Percentiles rank a stretch among this genome's conserved stretches.
Conservation (phyloP, 345 rosid genomes). For the Rhizophora mangle region DNA sequence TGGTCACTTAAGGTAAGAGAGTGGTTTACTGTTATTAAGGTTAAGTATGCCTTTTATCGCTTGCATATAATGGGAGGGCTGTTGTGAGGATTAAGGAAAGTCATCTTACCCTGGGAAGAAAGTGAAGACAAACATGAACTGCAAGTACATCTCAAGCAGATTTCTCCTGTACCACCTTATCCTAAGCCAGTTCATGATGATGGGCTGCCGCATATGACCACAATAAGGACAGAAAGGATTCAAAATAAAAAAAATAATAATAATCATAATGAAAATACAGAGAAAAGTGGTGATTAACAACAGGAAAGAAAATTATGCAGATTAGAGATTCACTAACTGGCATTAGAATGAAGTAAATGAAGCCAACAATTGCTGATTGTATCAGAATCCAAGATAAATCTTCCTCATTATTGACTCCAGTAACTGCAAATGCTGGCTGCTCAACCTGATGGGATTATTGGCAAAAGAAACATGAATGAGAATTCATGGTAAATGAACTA, state of each 20-base stretch:
- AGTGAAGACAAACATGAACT: slow-evolving; percentile 86
- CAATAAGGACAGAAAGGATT: not conserved
- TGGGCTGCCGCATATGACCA: slow-evolving; percentile 48
- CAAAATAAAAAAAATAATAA: not conserved
- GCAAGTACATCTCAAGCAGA: slow-evolving; percentile 74
- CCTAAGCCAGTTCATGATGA: slow-evolving; percentile 90
- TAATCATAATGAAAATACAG: not conserved
- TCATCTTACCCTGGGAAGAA: slow-evolving; percentile 78
- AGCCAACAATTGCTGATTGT: slow-evolving; percentile 51
- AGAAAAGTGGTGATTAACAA: not conserved
- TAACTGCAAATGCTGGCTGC: slow-evolving; percentile 72
- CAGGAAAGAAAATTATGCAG: too few relatives aligned
- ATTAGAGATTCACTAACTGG: slow-evolving; percentile 47
- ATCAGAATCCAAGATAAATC: slow-evolving; percentile 44
- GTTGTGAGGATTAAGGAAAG: too few relatives aligned
- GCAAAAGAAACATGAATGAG: not conserved
- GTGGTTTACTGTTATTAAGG: too few relatives aligned
- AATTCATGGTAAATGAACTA: not conserved
- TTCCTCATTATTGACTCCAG: slow-evolving; percentile 67
- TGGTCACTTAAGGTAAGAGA: too few relatives aligned
- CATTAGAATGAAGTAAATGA: slow-evolving; percentile 68
- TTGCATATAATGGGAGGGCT: not conserved
- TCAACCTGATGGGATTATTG: slow-evolving; percentile 39
- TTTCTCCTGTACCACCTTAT: slow-evolving; percentile 82
- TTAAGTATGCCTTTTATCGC: too few relatives aligned